Evolutionary conservation across 2,329 filamentous ascomycete species (phyloP).

Genomic region (Harringtonia lauricola): DNA sequence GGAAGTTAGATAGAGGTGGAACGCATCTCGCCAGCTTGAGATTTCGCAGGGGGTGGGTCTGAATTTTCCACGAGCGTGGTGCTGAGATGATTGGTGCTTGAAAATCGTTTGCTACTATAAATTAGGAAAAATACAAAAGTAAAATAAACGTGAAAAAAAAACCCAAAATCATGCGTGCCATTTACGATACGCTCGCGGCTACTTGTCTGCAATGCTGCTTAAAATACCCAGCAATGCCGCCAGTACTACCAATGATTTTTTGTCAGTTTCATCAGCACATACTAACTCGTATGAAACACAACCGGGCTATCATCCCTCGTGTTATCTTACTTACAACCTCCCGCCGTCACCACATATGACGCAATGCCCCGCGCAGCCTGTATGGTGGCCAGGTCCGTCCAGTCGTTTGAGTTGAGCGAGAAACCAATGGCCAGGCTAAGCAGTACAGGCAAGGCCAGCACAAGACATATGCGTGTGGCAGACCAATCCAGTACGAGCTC

Average conservation of each 20-base stretch:
- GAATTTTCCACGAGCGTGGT: too few relatives aligned
- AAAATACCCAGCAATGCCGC: background rate
- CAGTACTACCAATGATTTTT: background rate
- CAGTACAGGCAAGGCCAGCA: background rate
- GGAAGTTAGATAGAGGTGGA: too few relatives aligned
- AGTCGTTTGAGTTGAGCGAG: background rate
- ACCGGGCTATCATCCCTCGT: too few relatives aligned
- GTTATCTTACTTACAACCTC: background rate
- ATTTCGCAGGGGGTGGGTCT: too few relatives aligned
- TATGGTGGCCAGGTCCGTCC: background rate
- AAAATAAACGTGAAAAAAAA: too few relatives aligned
- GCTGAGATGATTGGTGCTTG: too few relatives aligned
- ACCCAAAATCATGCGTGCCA: too few relatives aligned
- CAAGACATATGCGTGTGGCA: background rate
- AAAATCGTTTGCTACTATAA: too few relatives aligned
- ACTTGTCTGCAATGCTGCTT: conserved; percentile 1
- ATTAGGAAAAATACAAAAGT: too few relatives aligned
- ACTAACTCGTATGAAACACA: background rate
- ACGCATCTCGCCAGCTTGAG: too few relatives aligned
- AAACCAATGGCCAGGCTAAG: background rate
- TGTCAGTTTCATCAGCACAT: background rate
- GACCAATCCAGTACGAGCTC: background rate
- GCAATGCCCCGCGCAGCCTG: background rate
- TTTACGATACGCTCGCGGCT: too few relatives aligned
- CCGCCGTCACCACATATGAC: background rate